Evolutionary conservation across 2,329 filamentous ascomycete species (phyloP).

Genomic region (Sarocladium oryzae): DNA sequence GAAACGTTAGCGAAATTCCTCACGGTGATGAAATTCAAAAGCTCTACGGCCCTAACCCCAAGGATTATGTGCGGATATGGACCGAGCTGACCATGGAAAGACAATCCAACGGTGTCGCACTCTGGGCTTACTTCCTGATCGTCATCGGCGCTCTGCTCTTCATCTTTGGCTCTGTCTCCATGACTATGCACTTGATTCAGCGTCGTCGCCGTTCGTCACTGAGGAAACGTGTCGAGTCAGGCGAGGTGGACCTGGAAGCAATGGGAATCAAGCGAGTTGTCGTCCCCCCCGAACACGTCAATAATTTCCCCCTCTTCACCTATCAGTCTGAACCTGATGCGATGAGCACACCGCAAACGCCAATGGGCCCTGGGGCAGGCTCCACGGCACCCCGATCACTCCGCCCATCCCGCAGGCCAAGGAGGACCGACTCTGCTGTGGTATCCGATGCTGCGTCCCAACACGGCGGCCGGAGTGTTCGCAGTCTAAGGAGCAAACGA

Average conservation of each 20-base stretch:
- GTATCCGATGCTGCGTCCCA: slow-evolving; percentile 20
- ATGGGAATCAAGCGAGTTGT: slow-evolving; percentile 78
- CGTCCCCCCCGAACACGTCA: slow-evolving; percentile 65
- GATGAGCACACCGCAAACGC: slow-evolving; percentile 28
- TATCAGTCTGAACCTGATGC: slow-evolving; percentile 56
- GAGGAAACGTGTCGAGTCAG: slow-evolving; percentile 62
- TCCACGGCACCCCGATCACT: slow-evolving; percentile 23
- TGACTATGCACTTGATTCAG: slow-evolving; percentile 73
- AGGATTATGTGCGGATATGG: slow-evolving; percentile 56
- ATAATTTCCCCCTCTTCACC: slow-evolving; percentile 70
- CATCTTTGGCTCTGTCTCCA: slow-evolving; percentile 60
- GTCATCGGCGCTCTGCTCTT: slow-evolving; percentile 65
- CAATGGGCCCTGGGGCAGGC: slow-evolving; percentile 19
- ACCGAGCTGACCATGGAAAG: slow-evolving; percentile 44
- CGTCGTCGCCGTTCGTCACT: slow-evolving; percentile 61
- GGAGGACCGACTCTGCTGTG: slow-evolving; percentile 23
- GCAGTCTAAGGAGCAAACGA: slow-evolving; percentile 30
- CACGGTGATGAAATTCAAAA: slow-evolving; percentile 49
- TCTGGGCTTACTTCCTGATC: slow-evolving; percentile 74
- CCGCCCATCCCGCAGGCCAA: slow-evolving; percentile 22
- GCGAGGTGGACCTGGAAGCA: slow-evolving; percentile 80
- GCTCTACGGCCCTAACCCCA: slow-evolving; percentile 47
- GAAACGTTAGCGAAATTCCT: slow-evolving; percentile 59
- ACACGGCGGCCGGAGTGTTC: slow-evolving; percentile 20
- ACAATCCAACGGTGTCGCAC: slow-evolving; percentile 51